These are phyloP conservation scores for Aquilaria sinensis DNA, from an alignment of 345 rosid species.

Conservation along the genomic window DNA sequence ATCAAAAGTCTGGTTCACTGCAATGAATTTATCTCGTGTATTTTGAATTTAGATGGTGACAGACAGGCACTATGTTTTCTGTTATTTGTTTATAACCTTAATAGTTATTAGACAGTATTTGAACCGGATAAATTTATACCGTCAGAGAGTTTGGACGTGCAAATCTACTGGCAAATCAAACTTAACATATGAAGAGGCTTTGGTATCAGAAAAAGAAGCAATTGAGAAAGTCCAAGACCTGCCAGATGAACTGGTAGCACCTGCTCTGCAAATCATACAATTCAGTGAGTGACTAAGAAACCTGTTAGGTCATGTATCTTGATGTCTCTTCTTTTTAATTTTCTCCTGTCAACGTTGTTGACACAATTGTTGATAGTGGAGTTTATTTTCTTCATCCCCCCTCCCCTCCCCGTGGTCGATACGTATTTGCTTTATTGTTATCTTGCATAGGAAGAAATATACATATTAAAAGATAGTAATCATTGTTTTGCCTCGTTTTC, in stretches of 20 bases:
- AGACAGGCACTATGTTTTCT: conserved; percentile 1
- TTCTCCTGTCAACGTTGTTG: not conserved
- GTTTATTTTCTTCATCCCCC: no score
- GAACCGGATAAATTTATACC: conserved; percentile 73
- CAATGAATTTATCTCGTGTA: not conserved
- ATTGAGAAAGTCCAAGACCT: conserved; percentile 69
- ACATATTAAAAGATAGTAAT: no score
- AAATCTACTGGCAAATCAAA: conserved; percentile 73
- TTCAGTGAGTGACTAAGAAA: conserved; percentile 52
- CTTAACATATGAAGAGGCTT: conserved; percentile 93
- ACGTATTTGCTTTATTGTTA: no score
- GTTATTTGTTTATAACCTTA: conserved; percentile 33
- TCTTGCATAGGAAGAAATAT: no score
- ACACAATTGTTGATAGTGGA: no score
- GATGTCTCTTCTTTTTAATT: conserved; percentile 9
- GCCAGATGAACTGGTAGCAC: conserved; percentile 62
- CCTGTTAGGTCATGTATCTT: not conserved
- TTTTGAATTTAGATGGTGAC: not conserved
- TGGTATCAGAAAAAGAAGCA: conserved; percentile 79
- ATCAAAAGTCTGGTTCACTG: not conserved
- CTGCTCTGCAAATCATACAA: conserved; percentile 63
- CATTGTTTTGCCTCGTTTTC: no score
- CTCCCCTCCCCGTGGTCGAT: no score
- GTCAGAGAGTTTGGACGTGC: conserved; percentile 80
- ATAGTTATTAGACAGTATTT: conserved; percentile 52